Conservation (phyloP, 2,329 filamentous ascomycete genomes). For the Tolypocladium album region DNA sequence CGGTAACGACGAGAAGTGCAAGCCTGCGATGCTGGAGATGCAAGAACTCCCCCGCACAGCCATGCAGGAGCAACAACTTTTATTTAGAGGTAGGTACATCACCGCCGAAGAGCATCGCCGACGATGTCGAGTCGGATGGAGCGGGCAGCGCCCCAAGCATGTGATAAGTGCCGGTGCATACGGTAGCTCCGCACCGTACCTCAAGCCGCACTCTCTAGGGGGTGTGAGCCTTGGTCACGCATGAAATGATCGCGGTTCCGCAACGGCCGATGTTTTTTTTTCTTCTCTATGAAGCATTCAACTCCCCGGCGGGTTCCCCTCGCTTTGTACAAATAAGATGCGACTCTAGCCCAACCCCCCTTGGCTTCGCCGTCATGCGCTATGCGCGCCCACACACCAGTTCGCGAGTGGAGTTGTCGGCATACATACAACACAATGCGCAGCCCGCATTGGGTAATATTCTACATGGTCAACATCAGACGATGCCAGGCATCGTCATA, state of each 20-base stretch:
- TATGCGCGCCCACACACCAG: background rate
- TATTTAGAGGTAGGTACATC: too few species aligned
- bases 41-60: background rate
- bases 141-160: background rate
- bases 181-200: background rate
- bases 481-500: background rate
- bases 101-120: background rate
- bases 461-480: background rate
- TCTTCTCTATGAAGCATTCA: background rate
- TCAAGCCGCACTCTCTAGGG: too few species aligned
- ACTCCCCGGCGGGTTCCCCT: background rate
- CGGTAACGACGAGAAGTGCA: background rate
- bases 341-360: background rate
- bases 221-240: background rate
- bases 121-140: background rate
- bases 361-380: background rate
- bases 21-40: background rate
- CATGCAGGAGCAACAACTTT: background rate
- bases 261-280: background rate
- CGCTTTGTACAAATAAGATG: background rate
- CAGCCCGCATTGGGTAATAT: background rate
- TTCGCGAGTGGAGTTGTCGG: conserved; percentile 1
- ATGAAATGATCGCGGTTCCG: background rate
- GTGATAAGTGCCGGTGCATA: background rate
- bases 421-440: background rate